Evolutionary conservation across 2,329 filamentous ascomycete genomes (phyloP).

Genomic region (Stachybotrys echinatus): DNA sequence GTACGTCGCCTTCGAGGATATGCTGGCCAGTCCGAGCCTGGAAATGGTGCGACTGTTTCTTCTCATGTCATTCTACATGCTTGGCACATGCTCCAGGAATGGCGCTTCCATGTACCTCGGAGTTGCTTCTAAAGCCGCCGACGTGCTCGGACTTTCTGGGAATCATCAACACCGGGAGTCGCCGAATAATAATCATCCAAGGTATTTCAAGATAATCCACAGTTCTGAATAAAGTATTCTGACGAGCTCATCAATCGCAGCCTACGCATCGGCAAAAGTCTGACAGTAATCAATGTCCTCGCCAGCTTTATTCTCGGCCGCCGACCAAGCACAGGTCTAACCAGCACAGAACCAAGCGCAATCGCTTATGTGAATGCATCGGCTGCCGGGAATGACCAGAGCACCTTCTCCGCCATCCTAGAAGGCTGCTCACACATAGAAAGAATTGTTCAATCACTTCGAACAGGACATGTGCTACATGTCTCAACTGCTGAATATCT

Average conservation of each 20-base stretch:
- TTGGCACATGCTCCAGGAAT: constrained; percentile 50
- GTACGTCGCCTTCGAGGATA: constrained; percentile 38
- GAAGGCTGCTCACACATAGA: background rate
- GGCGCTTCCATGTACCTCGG: constrained; percentile 54
- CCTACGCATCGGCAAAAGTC: constrained; percentile 12
- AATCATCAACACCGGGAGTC: constrained; percentile 11
- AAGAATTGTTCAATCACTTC: background rate
- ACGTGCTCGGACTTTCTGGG: constrained; percentile 43
- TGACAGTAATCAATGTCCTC: constrained; percentile 10
- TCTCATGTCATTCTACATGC: constrained; percentile 51
- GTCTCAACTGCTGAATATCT: background rate
- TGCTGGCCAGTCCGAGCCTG: constrained; percentile 45
- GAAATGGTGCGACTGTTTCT: constrained; percentile 43
- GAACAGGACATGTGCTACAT: background rate
- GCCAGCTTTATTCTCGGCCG: constrained; percentile 11
- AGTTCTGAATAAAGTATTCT: background rate
- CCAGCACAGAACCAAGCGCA: constrained; percentile 1
- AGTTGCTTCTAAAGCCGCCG: constrained; percentile 46
- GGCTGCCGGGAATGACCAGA: background rate
- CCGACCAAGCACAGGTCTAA: constrained; percentile 1
- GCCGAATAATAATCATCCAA: background rate
- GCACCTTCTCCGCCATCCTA: constrained; percentile 1
- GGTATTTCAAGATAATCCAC: constrained; percentile 4
- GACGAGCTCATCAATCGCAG: constrained; percentile 2
- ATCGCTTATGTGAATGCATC: background rate